Conservation (phyloP, 345 rosid genomes). For the Gynandropsis gynandra region DNA sequence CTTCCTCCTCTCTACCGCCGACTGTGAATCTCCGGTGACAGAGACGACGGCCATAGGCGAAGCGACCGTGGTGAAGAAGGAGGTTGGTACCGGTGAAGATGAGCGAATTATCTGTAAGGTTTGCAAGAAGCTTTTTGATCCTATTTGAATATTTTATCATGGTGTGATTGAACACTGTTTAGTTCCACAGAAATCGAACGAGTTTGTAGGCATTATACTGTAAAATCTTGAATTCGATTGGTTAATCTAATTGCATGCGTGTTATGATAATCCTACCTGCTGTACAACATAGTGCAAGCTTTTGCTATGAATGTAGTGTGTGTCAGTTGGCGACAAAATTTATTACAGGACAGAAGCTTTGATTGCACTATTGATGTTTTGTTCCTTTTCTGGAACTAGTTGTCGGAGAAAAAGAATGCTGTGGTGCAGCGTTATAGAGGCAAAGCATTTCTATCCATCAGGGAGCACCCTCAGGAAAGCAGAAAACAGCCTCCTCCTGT, state of each 20-base stretch:
- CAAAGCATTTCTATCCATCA: slow-evolving; percentile 38
- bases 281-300: too few relatives aligned
- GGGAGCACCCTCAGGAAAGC: slow-evolving; percentile 39
- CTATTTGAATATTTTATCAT: background rate
- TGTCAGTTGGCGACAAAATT: too few relatives aligned
- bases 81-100: slow-evolving; percentile 22
- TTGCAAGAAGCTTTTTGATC: background rate
- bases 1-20: slow-evolving; percentile 40
- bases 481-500: slow-evolving; percentile 40
- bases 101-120: slow-evolving; percentile 60
- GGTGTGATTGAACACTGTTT: background rate
- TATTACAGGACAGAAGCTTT: background rate
- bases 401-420: slow-evolving; percentile 49
- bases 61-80: slow-evolving; percentile 16
- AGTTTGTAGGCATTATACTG: too few relatives aligned
- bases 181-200: too few relatives aligned
- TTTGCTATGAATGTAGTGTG: too few relatives aligned
- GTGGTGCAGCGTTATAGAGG: slow-evolving; percentile 41
- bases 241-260: too few relatives aligned
- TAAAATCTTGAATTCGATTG: too few relatives aligned
- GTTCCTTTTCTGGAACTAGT: slow-evolving; percentile 33
- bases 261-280: too few relatives aligned
- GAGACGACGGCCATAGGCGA: slow-evolving; percentile 13
- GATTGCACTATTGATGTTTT: background rate
- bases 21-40: slow-evolving; percentile 5